Evolutionary conservation across 441 rosid genomes (phyloP).

Genomic region (Viola pubescens): DNA sequence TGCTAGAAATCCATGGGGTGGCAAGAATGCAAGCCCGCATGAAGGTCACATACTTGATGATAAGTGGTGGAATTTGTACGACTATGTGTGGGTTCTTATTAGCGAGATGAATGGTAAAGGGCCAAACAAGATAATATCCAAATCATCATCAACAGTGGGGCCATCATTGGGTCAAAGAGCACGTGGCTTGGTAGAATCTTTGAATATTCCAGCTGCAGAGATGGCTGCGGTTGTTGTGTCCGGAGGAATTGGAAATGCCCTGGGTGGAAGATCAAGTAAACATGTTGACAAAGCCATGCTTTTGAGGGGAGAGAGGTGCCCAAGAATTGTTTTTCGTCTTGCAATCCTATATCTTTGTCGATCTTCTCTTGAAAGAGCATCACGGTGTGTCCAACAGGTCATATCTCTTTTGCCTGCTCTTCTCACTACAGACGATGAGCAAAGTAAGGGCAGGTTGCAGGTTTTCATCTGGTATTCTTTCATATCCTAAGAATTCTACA

Average conservation of each 20-base stretch:
- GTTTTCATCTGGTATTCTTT: slow-evolving; percentile 69
- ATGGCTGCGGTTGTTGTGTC: slow-evolving; percentile 99
- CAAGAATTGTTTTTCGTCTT: slow-evolving; percentile 86
- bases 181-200: slow-evolving; percentile 93
- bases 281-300: slow-evolving; percentile 92
- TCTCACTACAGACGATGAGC: slow-evolving; percentile 84
- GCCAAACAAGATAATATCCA: slow-evolving; percentile 59
- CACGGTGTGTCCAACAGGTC: slow-evolving; percentile 87
- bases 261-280: slow-evolving; percentile 80
- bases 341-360: slow-evolving; percentile 73
- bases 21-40: slow-evolving; percentile 32
- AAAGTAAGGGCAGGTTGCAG: slow-evolving; percentile 87
- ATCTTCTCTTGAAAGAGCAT: slow-evolving; percentile 88
- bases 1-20: slow-evolving; percentile 41
- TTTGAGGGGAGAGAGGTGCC: slow-evolving; percentile 91
- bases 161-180: slow-evolving; percentile 98
- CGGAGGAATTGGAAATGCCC: slow-evolving; percentile 94
- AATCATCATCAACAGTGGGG: slow-evolving; percentile 46
- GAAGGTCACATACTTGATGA: slow-evolving; percentile 45
- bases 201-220: slow-evolving; percentile 98
- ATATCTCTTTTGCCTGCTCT: slow-evolving; percentile 77
- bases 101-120: slow-evolving; percentile 88
- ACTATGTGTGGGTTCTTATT: slow-evolving; percentile 80
- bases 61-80: slow-evolving; percentile 90
- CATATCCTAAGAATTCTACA: slow-evolving; percentile 12